Percentiles rank a stretch among this genome's conserved stretches.
phyloP scores from a whole-genome alignment of 1,284 basidiomycete genomes.

The Violaceomyces palustris region DNA sequence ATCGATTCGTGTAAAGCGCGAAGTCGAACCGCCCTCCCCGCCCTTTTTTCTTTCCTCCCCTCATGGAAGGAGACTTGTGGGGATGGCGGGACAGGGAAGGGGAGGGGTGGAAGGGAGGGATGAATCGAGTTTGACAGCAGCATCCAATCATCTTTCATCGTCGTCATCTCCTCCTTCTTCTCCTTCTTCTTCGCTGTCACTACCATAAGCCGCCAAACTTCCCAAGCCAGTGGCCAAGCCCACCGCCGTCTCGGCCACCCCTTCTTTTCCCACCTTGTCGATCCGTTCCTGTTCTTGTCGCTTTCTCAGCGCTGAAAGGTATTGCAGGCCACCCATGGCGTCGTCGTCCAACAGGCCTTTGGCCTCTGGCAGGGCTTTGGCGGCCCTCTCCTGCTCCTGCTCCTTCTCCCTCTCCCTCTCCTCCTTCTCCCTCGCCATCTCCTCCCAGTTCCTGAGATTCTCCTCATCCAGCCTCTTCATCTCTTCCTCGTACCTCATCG shows the following conservation, averaged over 20 bases:
- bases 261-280: too few relatives aligned
- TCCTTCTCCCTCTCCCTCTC: conserved; percentile 5
- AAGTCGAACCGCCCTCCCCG: too few relatives aligned
- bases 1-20: too few relatives aligned
- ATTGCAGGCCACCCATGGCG: conserved; percentile 28
- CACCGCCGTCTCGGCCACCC: conserved; percentile 2
- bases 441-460: conserved; percentile 43
- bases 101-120: too few relatives aligned
- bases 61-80: too few relatives aligned
- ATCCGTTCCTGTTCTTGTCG: not conserved
- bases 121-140: too few relatives aligned
- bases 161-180: too few relatives aligned
- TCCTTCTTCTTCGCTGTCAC: conserved; percentile 44
- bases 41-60: too few relatives aligned
- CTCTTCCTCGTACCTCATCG: conserved; percentile 29
- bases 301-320: conserved; percentile 12
- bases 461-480: conserved; percentile 41
- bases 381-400: not conserved
- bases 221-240: conserved; percentile 16
- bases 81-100: too few relatives aligned
- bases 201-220: conserved; percentile 42
- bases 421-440: conserved; percentile 18
- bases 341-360: conserved; percentile 21
- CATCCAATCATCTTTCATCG: too few relatives aligned
- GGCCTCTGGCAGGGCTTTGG: not conserved